Evolutionary conservation across 2,329 filamentous ascomycete species (phyloP), one percentile per base, ranked within the genome.

Genomic region (Scopulariopsis brevicaulis): DNA sequence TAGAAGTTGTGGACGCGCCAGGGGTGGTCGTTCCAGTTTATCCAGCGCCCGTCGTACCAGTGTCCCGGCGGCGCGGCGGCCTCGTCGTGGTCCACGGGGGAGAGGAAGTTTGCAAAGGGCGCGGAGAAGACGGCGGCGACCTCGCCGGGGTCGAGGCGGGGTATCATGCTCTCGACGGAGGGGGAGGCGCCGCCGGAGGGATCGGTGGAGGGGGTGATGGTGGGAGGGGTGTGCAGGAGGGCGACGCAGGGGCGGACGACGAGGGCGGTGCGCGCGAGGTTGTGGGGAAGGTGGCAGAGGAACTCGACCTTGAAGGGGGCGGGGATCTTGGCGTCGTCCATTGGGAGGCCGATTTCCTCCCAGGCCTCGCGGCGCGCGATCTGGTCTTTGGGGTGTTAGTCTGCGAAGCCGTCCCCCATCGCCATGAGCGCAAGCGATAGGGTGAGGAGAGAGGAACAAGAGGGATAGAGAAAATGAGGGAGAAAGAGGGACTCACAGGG

Each of bases 91-190:
- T 89, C 86, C 55, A 72, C 70, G 35, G 74, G 69, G 53, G 74
- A 77, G 57, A 97, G 74, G 69, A 97, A 96, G 68, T 91, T 89
- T 69, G 86, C 83, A 64, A 97, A 90, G 0, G 90, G 88, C 5
- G 89, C 92, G 5, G 89, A 93, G 73, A 97, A 97, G 37, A 97
- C 90, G 52, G 91, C 92, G 1, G 91, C 92, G 1, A 97, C 93
- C 72, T 97, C 93, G 63, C 89, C 86, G 1, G 91, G 89, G 71
- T 96, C 90, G 12, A 96, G 78, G 46, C 84, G 81, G 0, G 93
- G 92, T 60, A 90, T 90, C 71, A 92, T 80, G 60, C 77, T 81
- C 63, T 86, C 84, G 2, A 83, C 84, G 56, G 79, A 75, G 25
- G 65, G 77, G 35, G 62, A 20, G 7, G 58, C 46, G 5, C 58